Base-by-base conservation (phyloP, 2,329 filamentous ascomycete genomes). In the Hypomyces perniciosus region DNA sequence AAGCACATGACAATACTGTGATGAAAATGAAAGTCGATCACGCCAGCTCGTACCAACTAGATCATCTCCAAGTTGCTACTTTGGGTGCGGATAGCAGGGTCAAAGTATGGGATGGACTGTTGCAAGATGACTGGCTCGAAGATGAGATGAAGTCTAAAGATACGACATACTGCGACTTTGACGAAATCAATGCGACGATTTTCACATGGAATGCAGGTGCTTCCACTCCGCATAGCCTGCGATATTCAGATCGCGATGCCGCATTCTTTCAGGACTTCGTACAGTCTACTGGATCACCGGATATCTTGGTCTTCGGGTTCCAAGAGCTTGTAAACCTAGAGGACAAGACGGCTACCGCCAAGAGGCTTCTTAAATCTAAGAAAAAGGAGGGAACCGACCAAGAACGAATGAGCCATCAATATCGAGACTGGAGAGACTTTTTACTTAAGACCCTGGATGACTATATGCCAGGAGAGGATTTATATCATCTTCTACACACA, bases 261-360 rank as follows among this genome's bases (percentile, higher is more conserved):
- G 76, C 78, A 40, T 97, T 97, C 66, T 87, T 97, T 62, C 83
- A 84, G 57, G 83, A 92, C 51, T 78, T 95, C 12, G 75, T 99
- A 28, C 80, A 85, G 56, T 81, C 80, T n/a, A 84, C 86, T 55
- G 80, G 85, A 37, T 83, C 86, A 6, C 90, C 93, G 0, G 93
- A 97, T 59, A 90, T 99, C 45, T 72, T 97, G 2, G 81, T 97
- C 1, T 99, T 99, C 73, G 92, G 91, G 1, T 99, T 99, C 67
- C 93, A 99, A 68, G 93, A 99, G 68, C 78, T 99, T n/a, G 93
- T 99, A 4, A 93, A 99, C 63, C 76, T 99, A 6, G 93, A 99
- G 67, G 89, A 99, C 71, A 97, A 97, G 72, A 95, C 91, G 59
- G 87, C 95, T 46, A 97, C 92, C 26, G 93, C 93, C n/a, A 96